Evolutionary conservation across 164 flowering plant species (phyloP).

Genomic region (Santalum album): DNA sequence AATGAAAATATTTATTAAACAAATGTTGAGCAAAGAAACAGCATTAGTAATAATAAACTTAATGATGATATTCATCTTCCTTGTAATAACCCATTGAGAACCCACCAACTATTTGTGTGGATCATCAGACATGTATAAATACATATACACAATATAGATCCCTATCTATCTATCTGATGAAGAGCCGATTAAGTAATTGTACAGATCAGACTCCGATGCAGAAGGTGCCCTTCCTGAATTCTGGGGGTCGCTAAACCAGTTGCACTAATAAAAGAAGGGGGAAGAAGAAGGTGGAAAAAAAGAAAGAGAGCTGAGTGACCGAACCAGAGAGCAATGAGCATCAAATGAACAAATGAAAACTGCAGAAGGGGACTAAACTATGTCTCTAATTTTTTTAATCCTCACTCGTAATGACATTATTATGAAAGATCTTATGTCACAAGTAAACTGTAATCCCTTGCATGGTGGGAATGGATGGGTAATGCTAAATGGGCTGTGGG

Average conservation of each 20-base stretch:
- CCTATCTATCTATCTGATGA: no score
- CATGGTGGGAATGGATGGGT: constrained; percentile 14
- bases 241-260: constrained; percentile 31
- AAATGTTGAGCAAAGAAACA: neutral
- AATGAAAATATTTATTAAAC: neutral
- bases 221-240: constrained; percentile 10
- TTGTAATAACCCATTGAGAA: constrained; percentile 17
- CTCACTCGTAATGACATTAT: constrained; percentile 33
- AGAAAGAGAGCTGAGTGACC: constrained; percentile 12
- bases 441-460: constrained; percentile 21
- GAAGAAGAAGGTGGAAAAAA: no score
- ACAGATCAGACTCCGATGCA: no score
- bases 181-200: constrained; percentile 32
- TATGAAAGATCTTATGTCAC: constrained; percentile 35
- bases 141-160: constrained; percentile 13
- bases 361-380: constrained; percentile 28
- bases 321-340: constrained; percentile 39
- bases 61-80: constrained; percentile 21
- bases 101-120: constrained; percentile 25
- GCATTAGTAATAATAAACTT: constrained; percentile 21
- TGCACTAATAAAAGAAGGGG: constrained; percentile 9
- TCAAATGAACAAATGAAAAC: constrained; percentile 48
- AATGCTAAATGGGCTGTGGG: constrained; percentile 12
- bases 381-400: constrained; percentile 31
- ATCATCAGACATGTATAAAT: constrained; percentile 39